These are phyloP conservation scores for Liriodendron chinense DNA, from an alignment of 164 flowering plant genomes.

Conservation along the genomic window DNA sequence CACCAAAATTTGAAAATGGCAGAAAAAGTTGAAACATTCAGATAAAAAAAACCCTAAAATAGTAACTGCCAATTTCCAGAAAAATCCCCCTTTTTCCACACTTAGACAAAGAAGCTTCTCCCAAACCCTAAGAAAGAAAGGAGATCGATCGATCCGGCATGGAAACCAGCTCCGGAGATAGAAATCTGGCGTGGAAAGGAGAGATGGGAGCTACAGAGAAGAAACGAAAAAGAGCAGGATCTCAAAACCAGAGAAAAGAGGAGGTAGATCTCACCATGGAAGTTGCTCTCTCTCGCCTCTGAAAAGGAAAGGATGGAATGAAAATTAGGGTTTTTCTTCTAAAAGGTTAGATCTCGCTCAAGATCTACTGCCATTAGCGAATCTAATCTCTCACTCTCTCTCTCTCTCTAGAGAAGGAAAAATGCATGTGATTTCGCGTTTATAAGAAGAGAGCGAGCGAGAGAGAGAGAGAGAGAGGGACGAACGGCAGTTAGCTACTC, in stretches of 20 bases:
- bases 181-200: background rate
- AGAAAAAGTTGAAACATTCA: background rate
- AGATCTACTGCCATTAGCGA: constrained; percentile 1
- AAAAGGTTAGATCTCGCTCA: background rate
- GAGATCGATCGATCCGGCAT: background rate
- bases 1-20: background rate
- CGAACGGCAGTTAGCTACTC: too few relatives aligned
- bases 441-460: background rate
- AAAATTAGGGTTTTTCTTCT: background rate
- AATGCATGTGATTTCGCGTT: background rate
- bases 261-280: background rate
- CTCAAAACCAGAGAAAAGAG: background rate
- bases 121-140: background rate
- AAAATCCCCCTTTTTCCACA: background rate
- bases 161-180: background rate
- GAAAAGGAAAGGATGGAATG: background rate
- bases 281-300: background rate
- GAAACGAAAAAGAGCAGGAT: background rate
- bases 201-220: background rate
- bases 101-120: background rate
- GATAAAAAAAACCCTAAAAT: background rate
- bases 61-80: background rate
- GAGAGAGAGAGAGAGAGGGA: too few relatives aligned
- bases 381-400: background rate
- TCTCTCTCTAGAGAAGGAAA: background rate